These are phyloP conservation scores for Xylaria flabelliformis DNA, from an alignment of 495 filamentous ascomycete genomes.

Conservation along the genomic window DNA sequence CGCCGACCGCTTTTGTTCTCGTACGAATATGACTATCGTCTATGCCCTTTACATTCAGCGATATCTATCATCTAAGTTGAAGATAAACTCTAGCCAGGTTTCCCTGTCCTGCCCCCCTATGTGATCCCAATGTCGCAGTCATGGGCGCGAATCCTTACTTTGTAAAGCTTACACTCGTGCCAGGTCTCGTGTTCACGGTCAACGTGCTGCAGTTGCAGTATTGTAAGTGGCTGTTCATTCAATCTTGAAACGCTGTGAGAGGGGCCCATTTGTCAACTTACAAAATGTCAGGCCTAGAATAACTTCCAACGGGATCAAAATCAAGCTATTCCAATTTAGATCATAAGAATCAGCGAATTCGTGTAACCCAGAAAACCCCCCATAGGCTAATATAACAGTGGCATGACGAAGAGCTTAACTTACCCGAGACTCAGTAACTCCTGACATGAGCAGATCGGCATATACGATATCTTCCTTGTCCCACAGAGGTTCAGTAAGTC, in stretches of 20 bases:
- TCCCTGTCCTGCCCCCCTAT: neutral
- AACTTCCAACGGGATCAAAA: constrained; percentile 52
- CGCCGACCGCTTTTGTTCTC: neutral
- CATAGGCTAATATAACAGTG: too few species aligned
- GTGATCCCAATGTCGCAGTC: neutral
- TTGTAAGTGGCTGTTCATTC: neutral
- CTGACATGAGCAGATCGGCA: constrained; percentile 43
- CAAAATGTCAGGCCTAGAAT: constrained; percentile 52
- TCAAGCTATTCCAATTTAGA: constrained; percentile 40
- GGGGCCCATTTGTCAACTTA: constrained; percentile 34
- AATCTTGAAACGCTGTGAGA: neutral
- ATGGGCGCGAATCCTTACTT: neutral
- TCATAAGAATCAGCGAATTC: neutral
- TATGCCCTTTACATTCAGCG: neutral
- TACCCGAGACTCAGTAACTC: constrained; percentile 47
- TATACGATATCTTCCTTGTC: constrained; percentile 50
- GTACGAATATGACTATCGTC: neutral
- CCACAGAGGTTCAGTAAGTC: constrained; percentile 48
- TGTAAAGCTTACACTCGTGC: constrained; percentile 43
- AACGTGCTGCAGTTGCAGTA: constrained; percentile 35
- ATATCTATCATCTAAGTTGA: neutral
- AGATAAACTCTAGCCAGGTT: neutral
- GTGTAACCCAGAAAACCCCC: neutral
- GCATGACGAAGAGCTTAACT: constrained; percentile 21
- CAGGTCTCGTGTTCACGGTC: constrained; percentile 47